phyloP scores from a whole-genome alignment of 371 early-diverging fungal species.

The Batrachochytrium dendrobatidis region DNA sequence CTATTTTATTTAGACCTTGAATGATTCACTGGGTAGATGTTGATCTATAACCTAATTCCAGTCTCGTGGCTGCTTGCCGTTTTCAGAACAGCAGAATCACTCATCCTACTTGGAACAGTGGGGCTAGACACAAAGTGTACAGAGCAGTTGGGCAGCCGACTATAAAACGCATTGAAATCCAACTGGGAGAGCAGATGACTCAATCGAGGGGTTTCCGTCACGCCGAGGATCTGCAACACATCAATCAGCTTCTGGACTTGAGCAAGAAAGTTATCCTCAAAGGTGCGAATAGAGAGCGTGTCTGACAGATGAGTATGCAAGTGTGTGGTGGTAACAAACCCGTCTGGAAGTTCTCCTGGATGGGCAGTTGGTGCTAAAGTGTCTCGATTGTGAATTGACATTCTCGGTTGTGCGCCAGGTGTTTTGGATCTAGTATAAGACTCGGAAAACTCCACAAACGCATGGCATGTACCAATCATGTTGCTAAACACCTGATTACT shows the following conservation, averaged over 20 bases:
- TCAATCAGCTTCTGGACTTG: slow-evolving; percentile 13
- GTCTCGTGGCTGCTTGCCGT: too few relatives aligned
- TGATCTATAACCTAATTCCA: too few relatives aligned
- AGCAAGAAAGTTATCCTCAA: slow-evolving; percentile 6
- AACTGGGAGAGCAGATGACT: slow-evolving; percentile 10
- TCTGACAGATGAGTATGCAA: not conserved
- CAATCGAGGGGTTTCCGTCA: slow-evolving; percentile 4
- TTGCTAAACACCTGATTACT: slow-evolving; percentile 7
- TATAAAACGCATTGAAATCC: slow-evolving; percentile 11
- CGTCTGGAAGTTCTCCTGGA: not conserved
- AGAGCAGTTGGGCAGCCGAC: not conserved
- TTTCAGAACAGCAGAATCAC: too few relatives aligned
- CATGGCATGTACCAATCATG: slow-evolving; percentile 10
- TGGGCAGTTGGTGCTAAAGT: not conserved
- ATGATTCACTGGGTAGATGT: too few relatives aligned
- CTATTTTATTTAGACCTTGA: too few relatives aligned
- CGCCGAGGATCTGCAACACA: slow-evolving; percentile 8
- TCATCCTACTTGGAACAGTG: slow-evolving; percentile 7
- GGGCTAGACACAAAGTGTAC: slow-evolving; percentile 1
- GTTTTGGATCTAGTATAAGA: slow-evolving; percentile 3
- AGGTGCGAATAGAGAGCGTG: not conserved
- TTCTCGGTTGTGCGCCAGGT: not conserved
- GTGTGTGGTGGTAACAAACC: not conserved
- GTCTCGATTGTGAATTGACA: not conserved
- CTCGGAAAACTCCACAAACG: slow-evolving; percentile 7